Conservation (phyloP, 2,329 filamentous ascomycete genomes). For the Diaporthe vaccinii region DNA sequence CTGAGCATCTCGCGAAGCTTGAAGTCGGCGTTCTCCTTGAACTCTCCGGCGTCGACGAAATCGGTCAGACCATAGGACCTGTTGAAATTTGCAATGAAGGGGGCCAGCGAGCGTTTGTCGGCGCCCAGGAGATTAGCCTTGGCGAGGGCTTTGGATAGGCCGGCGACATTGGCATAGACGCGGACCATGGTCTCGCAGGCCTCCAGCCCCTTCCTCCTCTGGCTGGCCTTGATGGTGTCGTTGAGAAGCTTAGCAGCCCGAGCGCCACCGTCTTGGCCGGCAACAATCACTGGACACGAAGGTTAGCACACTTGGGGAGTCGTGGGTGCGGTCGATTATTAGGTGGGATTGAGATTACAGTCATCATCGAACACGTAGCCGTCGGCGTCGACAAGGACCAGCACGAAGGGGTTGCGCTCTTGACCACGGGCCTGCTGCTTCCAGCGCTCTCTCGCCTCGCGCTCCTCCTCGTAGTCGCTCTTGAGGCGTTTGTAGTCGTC, state of each 20-base stretch:
- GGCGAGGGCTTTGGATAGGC: conserved; percentile 63
- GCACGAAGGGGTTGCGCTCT: conserved; percentile 69
- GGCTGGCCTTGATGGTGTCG: conserved; percentile 61
- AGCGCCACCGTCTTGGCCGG: conserved; percentile 66
- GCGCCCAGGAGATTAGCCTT: conserved; percentile 63
- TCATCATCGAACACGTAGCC: conserved; percentile 69
- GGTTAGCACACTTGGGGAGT: neutral
- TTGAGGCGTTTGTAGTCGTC: conserved; percentile 67
- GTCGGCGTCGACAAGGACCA: conserved; percentile 74
- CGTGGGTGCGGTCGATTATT: neutral
- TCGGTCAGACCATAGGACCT: conserved; percentile 70
- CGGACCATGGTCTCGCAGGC: conserved; percentile 67
- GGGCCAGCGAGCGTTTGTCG: conserved; percentile 68
- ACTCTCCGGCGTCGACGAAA: conserved; percentile 72
- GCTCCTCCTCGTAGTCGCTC: conserved; percentile 69
- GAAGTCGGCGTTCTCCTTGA: conserved; percentile 71
- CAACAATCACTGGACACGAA: conserved; percentile 52
- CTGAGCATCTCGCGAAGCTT: conserved; percentile 67
- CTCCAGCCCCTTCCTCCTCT: conserved; percentile 62
- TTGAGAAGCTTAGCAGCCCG: conserved; percentile 67
- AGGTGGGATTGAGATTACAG: conserved; percentile 34
- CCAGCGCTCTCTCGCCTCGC: conserved; percentile 66
- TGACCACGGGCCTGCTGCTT: conserved; percentile 64
- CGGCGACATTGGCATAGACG: conserved; percentile 68
- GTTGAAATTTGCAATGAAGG: conserved; percentile 70